These are phyloP conservation scores for Vinca minor DNA, from an alignment of 257 asterid species.

Conservation along the genomic window DNA sequence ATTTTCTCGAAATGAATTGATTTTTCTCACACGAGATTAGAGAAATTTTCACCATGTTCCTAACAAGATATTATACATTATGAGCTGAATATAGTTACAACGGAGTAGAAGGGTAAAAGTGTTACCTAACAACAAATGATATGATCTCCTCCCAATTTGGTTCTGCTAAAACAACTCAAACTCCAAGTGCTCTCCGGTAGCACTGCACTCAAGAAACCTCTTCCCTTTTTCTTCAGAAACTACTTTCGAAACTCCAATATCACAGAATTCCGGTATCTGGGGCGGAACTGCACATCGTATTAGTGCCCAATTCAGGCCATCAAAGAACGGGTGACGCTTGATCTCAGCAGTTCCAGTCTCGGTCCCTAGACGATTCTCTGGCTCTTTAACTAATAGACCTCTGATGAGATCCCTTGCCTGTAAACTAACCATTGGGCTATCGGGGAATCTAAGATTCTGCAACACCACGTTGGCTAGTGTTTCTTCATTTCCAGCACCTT, in stretches of 20 bases:
- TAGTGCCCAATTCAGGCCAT: slow-evolving; percentile 84
- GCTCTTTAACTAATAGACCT: slow-evolving; percentile 68
- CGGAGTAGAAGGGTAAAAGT: slow-evolving; percentile 3
- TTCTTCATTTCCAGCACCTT: slow-evolving; percentile 72
- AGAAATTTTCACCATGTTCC: slow-evolving; percentile 10
- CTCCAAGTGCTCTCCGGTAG: slow-evolving; percentile 44
- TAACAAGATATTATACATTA: slow-evolving; percentile 9
- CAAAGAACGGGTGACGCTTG: slow-evolving; percentile 78
- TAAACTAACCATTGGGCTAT: slow-evolving; percentile 65
- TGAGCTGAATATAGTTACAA: slow-evolving; percentile 8
- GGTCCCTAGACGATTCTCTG: slow-evolving; percentile 62
- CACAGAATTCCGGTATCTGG: slow-evolving; percentile 46
- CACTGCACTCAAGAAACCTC: slow-evolving; percentile 33
- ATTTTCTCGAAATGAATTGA: background rate
- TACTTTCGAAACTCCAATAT: slow-evolving; percentile 21
- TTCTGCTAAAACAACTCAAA: slow-evolving; percentile 53
- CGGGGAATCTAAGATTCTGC: slow-evolving; percentile 65
- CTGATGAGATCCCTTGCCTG: slow-evolving; percentile 80
- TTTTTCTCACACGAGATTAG: background rate
- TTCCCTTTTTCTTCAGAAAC: slow-evolving; percentile 23
- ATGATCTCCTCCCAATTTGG: slow-evolving; percentile 2
- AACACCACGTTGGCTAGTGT: slow-evolving; percentile 68
- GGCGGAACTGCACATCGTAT: slow-evolving; percentile 82
- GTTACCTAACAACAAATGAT: slow-evolving; percentile 13
- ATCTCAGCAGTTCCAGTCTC: slow-evolving; percentile 90